phyloP scores from a whole-genome alignment of 73 alveolate genomes.

The Stentor roeselii region DNA sequence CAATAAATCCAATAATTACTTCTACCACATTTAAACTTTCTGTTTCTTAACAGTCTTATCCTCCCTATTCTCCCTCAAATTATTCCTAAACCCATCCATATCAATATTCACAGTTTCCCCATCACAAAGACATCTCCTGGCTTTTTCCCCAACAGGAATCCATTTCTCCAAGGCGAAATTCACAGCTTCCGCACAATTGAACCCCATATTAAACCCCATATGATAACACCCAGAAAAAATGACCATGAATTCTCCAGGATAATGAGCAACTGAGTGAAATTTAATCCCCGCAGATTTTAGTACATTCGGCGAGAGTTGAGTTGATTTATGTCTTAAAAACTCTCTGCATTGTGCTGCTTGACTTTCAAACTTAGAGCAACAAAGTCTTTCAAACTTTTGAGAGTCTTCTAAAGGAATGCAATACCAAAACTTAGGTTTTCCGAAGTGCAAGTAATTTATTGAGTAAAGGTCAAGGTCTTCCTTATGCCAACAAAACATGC shows the following conservation, averaged over 20 bases:
- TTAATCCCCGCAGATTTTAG: slow-evolving; percentile 52
- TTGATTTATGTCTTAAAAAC: slow-evolving; percentile 71
- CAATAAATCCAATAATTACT: too few relatives aligned
- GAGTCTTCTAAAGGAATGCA: slow-evolving; percentile 56
- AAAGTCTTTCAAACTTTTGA: slow-evolving; percentile 62
- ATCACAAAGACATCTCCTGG: slow-evolving; percentile 39
- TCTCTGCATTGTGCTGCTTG: slow-evolving; percentile 72
- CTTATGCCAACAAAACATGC: slow-evolving; percentile 90
- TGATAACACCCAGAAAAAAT: slow-evolving; percentile 72
- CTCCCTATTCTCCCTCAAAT: slow-evolving; percentile 26
- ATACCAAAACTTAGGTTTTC: slow-evolving; percentile 85
- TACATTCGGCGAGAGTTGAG: slow-evolving; percentile 63
- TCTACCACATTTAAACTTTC: too few relatives aligned
- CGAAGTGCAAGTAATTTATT: slow-evolving; percentile 69
- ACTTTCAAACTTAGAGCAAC: slow-evolving; percentile 52
- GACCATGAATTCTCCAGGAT: slow-evolving; percentile 76
- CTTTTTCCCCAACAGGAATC: slow-evolving; percentile 36
- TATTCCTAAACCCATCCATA: slow-evolving; percentile 28
- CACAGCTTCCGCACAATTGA: slow-evolving; percentile 89
- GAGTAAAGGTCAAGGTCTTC: slow-evolving; percentile 83
- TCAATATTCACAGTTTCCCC: slow-evolving; percentile 50
- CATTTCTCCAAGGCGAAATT: slow-evolving; percentile 64
- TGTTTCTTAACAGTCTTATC: slow-evolving; percentile 26
- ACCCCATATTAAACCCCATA: slow-evolving; percentile 81
- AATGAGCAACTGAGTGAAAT: slow-evolving; percentile 53